Evolutionary conservation across 352 stramenopile species (phyloP).

Genomic region (Pythium apleroticum): DNA sequence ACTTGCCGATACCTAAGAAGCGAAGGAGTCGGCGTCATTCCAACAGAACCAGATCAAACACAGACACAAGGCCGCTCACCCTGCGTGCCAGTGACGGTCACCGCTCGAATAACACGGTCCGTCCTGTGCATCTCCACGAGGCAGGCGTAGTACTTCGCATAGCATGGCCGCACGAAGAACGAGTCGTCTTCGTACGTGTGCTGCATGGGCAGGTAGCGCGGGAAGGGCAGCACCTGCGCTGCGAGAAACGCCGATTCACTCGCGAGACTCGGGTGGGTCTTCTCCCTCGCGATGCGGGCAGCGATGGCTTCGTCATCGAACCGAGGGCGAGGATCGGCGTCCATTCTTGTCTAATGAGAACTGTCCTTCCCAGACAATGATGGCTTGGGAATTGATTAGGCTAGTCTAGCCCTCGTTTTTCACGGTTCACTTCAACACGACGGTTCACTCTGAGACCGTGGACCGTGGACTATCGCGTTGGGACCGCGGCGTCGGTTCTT

Average conservation of each 20-base stretch:
- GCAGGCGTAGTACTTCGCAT: slow-evolving; percentile 6
- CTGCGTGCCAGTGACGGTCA: slow-evolving; percentile 1
- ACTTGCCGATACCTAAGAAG: slow-evolving; percentile 13
- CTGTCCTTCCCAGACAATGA: no score
- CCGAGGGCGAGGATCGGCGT: no score
- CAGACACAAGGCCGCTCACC: neutral
- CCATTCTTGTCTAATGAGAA: neutral
- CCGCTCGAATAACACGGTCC: neutral
- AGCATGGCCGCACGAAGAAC: slow-evolving; percentile 11
- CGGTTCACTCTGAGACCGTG: neutral
- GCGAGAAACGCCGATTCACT: slow-evolving; percentile 1
- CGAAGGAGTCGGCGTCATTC: neutral
- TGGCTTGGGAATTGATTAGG: no score
- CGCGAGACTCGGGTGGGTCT: neutral
- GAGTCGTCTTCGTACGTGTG: neutral
- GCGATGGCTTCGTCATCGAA: neutral
- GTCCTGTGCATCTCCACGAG: neutral
- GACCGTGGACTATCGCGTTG: neutral
- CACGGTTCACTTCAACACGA: neutral
- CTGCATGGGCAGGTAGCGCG: slow-evolving; percentile 2
- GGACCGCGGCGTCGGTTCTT: slow-evolving; percentile 19
- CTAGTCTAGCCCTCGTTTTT: neutral
- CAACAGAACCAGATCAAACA: neutral
- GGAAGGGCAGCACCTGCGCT: neutral
- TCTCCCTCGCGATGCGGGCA: neutral